Base-by-base conservation (phyloP, 192 early-diverging fungal genomes). In the Podila verticillata region DNA sequence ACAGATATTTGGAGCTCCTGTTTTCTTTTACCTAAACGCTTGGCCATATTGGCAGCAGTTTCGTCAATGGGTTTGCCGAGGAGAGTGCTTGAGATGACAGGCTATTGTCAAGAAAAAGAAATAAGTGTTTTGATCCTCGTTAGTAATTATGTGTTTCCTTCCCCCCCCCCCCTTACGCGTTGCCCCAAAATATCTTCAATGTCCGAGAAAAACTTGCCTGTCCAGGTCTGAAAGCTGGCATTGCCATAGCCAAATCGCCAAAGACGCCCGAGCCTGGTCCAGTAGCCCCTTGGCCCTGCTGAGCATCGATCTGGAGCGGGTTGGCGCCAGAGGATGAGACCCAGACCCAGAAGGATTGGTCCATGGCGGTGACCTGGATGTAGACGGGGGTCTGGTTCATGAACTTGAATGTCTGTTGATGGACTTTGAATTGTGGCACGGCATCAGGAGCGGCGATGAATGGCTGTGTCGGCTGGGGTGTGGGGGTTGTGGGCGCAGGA, bases 181-280 rank as follows among this genome's bases (percentile, higher is more conserved):
- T n/a, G n/a, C n/a, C n/a, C 20, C 6, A 5, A n/a, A 30, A 17
- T 20, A 13, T 9, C 13, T 34, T 24, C 24, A 56, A 54, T n/a
- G n/a, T 51, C 12, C 63, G 35, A 35, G 17, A 15, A 44, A 15
- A 62, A 20, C 24, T 65, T 69, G 65, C 74, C 67, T 75, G 66
- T 29, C 74, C 74, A 48, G 74, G 26, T 34, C 74, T 51, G 47
- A 64, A 63, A 0, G 62, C 48, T 24, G 74, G 74, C 74, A 75
- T 75, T 2, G 67, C 65, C 66, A 75, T 69, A 10, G 74, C 74
- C 54, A 70, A 66, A 22, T 77, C 74, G 39, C 74, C 74, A 61
- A 77, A 77, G 32, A 63, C 57, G 57, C 57, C 57, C n/a, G 13
- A 28, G 17, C 57, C 34, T 9, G 49, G 49, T 36, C 62, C 61